Evolutionary conservation across 2,329 filamentous ascomycete genomes (phyloP).

Genomic region (Chrysosporium keratinophilum): DNA sequence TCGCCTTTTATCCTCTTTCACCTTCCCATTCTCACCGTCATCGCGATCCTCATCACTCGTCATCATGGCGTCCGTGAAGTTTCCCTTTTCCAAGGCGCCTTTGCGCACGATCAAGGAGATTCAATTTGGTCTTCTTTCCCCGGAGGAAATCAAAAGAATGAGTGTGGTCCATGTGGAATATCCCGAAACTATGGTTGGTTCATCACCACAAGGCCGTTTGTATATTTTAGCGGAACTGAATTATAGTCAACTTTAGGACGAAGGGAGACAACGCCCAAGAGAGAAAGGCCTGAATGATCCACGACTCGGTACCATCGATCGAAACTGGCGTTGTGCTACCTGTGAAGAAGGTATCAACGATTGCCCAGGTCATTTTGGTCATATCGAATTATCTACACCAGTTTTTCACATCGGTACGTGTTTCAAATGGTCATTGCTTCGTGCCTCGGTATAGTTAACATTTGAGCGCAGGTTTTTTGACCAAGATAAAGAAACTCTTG

Average conservation of each 20-base stretch:
- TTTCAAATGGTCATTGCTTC: not conserved
- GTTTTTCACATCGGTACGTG: constrained; percentile 72
- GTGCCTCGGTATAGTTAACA: constrained; percentile 21
- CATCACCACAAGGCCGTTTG: not conserved
- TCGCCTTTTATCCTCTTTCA: constrained; percentile 8
- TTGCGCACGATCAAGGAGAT: constrained; percentile 98
- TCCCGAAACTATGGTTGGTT: constrained; percentile 81
- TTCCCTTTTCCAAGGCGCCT: constrained; percentile 85
- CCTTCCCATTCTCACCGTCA: constrained; percentile 13
- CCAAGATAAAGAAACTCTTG: constrained; percentile 97
- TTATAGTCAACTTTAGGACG: constrained; percentile 48
- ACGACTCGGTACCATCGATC: constrained; percentile 89
- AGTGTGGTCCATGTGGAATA: constrained; percentile 93
- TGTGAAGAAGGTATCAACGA: constrained; percentile 93
- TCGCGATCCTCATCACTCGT: constrained; percentile 23
- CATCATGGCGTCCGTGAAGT: constrained; percentile 85
- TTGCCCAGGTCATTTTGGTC: constrained; percentile 95
- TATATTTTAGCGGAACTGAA: constrained; percentile 7
- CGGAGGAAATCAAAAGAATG: constrained; percentile 98
- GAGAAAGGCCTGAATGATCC: constrained; percentile 91
- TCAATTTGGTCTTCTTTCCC: constrained; percentile 94
- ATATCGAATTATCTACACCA: constrained; percentile 93
- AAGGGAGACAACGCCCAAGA: constrained; percentile 80
- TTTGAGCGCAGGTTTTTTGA: constrained; percentile 64
- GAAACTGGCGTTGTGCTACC: constrained; percentile 89